Conservation (phyloP, 352 stramenopile genomes). For the Pythium coloratum region DNA sequence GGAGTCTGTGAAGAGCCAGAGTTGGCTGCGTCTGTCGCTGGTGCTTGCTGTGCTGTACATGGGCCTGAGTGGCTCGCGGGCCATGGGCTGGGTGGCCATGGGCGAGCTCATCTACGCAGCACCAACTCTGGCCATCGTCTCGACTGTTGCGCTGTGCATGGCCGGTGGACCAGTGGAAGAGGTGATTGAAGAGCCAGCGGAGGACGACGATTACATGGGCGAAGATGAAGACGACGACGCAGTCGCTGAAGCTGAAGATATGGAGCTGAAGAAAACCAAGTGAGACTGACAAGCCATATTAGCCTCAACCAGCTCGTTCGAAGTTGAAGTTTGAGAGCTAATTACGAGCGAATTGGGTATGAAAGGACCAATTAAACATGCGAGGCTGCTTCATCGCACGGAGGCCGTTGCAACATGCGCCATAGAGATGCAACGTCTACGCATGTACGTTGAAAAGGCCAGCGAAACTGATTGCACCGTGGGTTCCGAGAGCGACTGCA, state of each 20-base stretch:
- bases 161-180: slow-evolving; percentile 18
- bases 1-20: background rate
- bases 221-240: slow-evolving; percentile 10
- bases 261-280: slow-evolving; percentile 22
- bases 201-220: slow-evolving; percentile 17
- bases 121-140: slow-evolving; percentile 3
- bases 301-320: background rate
- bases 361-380: too few relatives aligned
- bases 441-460: background rate
- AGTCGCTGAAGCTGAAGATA: background rate
- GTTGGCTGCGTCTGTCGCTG: slow-evolving; percentile 18
- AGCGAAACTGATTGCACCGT: background rate
- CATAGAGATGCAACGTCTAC: background rate
- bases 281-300: background rate
- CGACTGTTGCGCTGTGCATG: slow-evolving; percentile 13
- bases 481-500: background rate
- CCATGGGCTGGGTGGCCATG: slow-evolving; percentile 13
- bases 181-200: background rate
- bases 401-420: background rate
- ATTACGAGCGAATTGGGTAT: background rate
- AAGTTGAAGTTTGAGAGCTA: slow-evolving; percentile 1
- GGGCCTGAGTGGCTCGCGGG: background rate
- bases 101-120: slow-evolving; percentile 10
- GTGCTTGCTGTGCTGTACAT: slow-evolving; percentile 14
- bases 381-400: too few relatives aligned